Evolutionary conservation across 768 basidiomycete species (phyloP), one percentile per base, ranked within the genome.

Genomic region (Pleurotus salmoneostramineus): DNA sequence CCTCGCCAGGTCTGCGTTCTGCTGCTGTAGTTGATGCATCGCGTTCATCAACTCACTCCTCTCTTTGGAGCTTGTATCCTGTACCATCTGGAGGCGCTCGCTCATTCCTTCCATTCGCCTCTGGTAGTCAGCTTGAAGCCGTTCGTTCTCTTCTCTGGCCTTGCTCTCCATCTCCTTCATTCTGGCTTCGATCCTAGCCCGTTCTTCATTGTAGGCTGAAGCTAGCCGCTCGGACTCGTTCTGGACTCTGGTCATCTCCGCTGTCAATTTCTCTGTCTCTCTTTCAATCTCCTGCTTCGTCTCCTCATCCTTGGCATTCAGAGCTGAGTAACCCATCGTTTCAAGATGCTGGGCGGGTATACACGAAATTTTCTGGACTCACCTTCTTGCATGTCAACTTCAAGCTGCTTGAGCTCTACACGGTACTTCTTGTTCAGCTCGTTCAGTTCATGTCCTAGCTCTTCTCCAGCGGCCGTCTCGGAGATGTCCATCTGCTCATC

Each of bases 281-380:
- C 71, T 64, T 54, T 78, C 76, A 35, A 83, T 69, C 61, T 82
- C 80, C 48, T 61, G 58, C 46, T 68, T 69, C 8, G 76, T 75
- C 64, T 79, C 80, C 54, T 79, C 78, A 60, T 82, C 80, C 58
- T 79, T 76, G 56, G 62, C 61, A 15, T 67, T 66, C 62, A 79
- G 73, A 5, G 80, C 77, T 48, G 44, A n/a, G n/a, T 43, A 47
- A 42, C 32, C 31, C 46, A 40, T 15, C 34, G 31, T 27, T 40
- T 44, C 33, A 7, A 33, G 35, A 11, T 12, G 49, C 27, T 32
- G 10, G 5, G 48, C 2, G 1, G 27, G 12, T 32, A 11, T 32
- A 32, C 8, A 49, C 5, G 17, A 5, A 32, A 52, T 14, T 33
- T 8, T 36, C 6, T 21, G 52, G 36, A 17, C 10, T 43, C 7